A percentile compares a stretch with the other conserved stretches of the same genome.
phyloP scores from a whole-genome alignment of 1,284 basidiomycete species.

The Tetrapyrgos nigripes region DNA sequence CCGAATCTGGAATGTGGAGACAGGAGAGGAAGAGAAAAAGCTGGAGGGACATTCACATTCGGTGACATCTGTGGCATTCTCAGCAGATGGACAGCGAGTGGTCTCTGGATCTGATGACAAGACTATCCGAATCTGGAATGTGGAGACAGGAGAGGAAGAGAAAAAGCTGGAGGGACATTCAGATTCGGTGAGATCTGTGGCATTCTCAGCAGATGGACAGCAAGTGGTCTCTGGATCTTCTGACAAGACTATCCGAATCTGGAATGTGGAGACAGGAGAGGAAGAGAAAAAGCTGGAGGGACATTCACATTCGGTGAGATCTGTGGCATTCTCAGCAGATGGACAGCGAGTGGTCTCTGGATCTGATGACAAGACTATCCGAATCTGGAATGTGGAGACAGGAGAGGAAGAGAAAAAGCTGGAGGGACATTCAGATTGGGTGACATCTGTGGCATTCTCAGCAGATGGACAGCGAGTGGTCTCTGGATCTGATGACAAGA shows the following conservation, averaged over 20 bases:
- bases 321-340: constrained; percentile 21
- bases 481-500: too few species aligned
- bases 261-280: neutral
- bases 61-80: constrained; percentile 25
- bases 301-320: constrained; percentile 14
- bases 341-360: constrained; percentile 29
- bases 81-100: constrained; percentile 25
- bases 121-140: too few species aligned
- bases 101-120: constrained; percentile 33
- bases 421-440: too few species aligned
- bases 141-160: neutral
- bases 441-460: too few species aligned
- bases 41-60: constrained; percentile 10
- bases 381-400: constrained; percentile 18
- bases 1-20: neutral
- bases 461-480: too few species aligned
- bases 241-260: neutral
- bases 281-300: constrained; percentile 5
- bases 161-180: neutral
- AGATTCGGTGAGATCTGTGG: neutral
- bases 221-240: neutral
- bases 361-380: constrained; percentile 29
- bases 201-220: neutral
- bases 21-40: neutral
- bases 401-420: neutral